These are phyloP conservation scores for Microsporum ferrugineum DNA, from an alignment of 2,329 filamentous ascomycete species.

Conservation along the genomic window DNA sequence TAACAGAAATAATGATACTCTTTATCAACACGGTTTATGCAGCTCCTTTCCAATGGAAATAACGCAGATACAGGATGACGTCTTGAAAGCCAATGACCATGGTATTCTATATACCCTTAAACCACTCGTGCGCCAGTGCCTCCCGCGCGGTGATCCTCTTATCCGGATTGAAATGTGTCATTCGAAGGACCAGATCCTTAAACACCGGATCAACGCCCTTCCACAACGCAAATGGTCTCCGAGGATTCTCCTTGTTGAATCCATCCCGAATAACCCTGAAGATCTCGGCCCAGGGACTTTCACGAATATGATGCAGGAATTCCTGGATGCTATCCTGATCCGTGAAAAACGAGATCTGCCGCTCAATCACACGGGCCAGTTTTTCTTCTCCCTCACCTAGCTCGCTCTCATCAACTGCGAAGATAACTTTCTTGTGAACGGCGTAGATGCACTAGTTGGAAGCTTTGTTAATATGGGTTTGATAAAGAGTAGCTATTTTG, in stretches of 20 bases:
- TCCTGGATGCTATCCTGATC: constrained; percentile 32
- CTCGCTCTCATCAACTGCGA: constrained; percentile 26
- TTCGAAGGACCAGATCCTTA: constrained; percentile 20
- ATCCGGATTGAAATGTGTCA: constrained; percentile 25
- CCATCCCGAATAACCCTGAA: constrained; percentile 30
- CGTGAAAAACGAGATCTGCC: constrained; percentile 40
- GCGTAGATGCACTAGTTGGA: constrained; percentile 33
- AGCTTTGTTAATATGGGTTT: background rate
- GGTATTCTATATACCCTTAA: constrained; percentile 14
- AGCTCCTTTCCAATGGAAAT: background rate
- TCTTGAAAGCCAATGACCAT: no score
- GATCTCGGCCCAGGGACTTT: constrained; percentile 31
- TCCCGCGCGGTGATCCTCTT: constrained; percentile 24
- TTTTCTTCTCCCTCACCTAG: constrained; percentile 25
- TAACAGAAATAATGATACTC: background rate
- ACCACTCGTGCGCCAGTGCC: constrained; percentile 25
- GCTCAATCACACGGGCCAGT: constrained; percentile 31
- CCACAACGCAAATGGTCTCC: constrained; percentile 35
- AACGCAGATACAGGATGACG: background rate
- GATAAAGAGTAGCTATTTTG: background rate
- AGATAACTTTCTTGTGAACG: constrained; percentile 30
- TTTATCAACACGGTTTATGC: background rate
- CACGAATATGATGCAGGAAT: constrained; percentile 15
- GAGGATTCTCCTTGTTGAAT: constrained; percentile 33
- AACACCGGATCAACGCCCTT: constrained; percentile 25